These are phyloP conservation scores for Setaria italica DNA, from an alignment of 202 grass and related monocot genomes.

Conservation along the genomic window DNA sequence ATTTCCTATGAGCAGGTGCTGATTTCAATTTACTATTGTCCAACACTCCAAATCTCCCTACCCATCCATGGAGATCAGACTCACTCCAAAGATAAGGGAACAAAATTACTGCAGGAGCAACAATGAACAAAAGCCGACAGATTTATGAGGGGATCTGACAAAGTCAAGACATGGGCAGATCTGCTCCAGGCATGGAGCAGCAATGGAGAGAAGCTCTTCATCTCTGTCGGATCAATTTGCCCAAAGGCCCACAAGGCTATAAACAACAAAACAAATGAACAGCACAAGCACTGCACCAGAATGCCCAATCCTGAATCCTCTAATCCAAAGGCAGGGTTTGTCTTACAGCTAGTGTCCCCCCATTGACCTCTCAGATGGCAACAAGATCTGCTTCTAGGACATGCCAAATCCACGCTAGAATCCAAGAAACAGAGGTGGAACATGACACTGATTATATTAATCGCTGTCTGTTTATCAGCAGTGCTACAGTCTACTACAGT, in stretches of 20 bases:
- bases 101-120: background rate
- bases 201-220: background rate
- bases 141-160: constrained; percentile 21
- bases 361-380: constrained; percentile 15
- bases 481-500: background rate
- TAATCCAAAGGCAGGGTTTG: constrained; percentile 17
- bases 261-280: background rate
- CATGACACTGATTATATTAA: background rate
- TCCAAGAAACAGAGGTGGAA: constrained; percentile 21
- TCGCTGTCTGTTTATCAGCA: background rate
- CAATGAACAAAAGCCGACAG: background rate
- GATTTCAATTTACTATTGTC: background rate
- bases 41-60: background rate
- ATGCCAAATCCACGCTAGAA: constrained; percentile 34
- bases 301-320: background rate
- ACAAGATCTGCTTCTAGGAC: background rate
- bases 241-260: background rate
- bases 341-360: background rate
- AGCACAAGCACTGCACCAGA: background rate
- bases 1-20: background rate
- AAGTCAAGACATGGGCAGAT: constrained; percentile 13
- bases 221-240: background rate
- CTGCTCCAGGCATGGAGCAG: background rate
- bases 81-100: background rate
- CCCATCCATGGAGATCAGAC: too few species aligned